Conservation (phyloP, 306 rosid species). For the Sphenostylis stenocarpa region DNA sequence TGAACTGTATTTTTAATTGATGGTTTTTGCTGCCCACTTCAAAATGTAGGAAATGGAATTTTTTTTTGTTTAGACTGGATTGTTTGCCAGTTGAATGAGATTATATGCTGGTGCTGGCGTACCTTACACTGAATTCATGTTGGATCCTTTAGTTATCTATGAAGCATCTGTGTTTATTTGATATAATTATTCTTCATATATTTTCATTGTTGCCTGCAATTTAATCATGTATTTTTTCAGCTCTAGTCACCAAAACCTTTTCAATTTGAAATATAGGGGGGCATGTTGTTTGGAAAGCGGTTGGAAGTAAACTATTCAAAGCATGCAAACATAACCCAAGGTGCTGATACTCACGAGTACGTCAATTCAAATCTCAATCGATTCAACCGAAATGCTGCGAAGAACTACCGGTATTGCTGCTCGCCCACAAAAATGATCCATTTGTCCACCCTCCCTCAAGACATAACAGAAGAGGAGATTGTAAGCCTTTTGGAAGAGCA, state of each 20-base stretch:
- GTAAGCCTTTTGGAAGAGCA: conserved; percentile 78
- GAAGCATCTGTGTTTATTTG: not conserved
- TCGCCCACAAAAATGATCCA: conserved; percentile 94
- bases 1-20: not conserved
- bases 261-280: conserved; percentile 54
- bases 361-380: conserved; percentile 92
- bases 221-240: not conserved
- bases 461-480: conserved; percentile 83
- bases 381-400: conserved; percentile 96
- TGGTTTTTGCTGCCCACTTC: not conserved
- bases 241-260: conserved; percentile 5
- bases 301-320: conserved; percentile 96
- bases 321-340: conserved; percentile 86
- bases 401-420: conserved; percentile 97
- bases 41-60: conserved; percentile 4
- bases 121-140: not conserved
- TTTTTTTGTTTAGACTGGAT: not conserved
- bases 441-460: conserved; percentile 91
- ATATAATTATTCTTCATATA: not conserved
- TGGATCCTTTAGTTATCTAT: conserved; percentile 3
- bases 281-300: conserved; percentile 82
- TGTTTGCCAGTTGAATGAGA: not conserved
- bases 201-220: not conserved
- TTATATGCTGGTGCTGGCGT: not conserved
- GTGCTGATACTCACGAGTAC: conserved; percentile 90